These are phyloP conservation scores for Scedosporium minutisporum DNA, from an alignment of 2,329 filamentous ascomycete species.

Conservation along the genomic window DNA sequence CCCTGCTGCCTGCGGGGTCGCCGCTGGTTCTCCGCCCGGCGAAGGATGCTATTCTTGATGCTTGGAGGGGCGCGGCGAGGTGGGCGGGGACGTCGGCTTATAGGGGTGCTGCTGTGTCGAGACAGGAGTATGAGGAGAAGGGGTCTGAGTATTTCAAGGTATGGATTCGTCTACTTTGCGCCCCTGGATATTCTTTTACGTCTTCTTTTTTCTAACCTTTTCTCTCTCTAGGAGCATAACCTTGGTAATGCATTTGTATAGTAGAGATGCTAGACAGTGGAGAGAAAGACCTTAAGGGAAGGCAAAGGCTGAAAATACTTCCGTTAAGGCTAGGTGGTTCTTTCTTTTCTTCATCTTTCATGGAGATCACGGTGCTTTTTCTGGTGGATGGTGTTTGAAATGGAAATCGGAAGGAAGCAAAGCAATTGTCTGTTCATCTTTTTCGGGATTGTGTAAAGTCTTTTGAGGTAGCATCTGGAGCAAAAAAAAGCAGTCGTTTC, in stretches of 20 bases:
- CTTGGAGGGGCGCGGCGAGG: constrained; percentile 83
- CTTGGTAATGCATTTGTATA: constrained; percentile 51
- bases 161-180: constrained; percentile 16
- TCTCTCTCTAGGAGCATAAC: constrained; percentile 47
- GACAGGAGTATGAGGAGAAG: constrained; percentile 83
- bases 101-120: constrained; percentile 58
- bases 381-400: background rate
- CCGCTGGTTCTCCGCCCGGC: constrained; percentile 65
- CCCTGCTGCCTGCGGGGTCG: constrained; percentile 60
- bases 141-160: constrained; percentile 90
- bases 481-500: background rate
- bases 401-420: background rate
- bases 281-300: no score
- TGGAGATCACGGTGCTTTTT: background rate
- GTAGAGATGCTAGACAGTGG: constrained; percentile 8
- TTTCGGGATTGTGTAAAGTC: constrained; percentile 8
- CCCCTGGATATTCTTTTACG: background rate
- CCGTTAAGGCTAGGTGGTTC: background rate
- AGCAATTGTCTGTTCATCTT: background rate
- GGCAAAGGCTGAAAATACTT: no score
- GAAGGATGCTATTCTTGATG: constrained; percentile 68
- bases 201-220: background rate
- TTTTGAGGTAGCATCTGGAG: constrained; percentile 6
- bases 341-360: background rate
- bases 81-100: constrained; percentile 62